Evolutionary conservation across 371 early-diverging fungal species (phyloP).

Genomic region (Syncephalastrum monosporum): DNA sequence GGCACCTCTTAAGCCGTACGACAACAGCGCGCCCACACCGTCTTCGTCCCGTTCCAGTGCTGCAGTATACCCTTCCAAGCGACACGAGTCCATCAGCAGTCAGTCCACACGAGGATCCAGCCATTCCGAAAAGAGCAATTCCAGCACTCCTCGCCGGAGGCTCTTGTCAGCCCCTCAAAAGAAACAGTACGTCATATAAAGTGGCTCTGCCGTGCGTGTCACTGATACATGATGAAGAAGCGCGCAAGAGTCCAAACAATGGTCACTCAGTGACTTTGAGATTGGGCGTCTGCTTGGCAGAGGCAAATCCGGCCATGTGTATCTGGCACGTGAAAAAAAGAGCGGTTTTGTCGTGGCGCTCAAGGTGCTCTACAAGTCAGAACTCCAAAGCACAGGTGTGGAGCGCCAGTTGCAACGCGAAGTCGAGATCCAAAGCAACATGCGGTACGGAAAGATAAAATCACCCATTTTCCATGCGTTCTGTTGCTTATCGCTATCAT

Average conservation of each 20-base stretch:
- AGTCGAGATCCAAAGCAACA: conserved; percentile 83
- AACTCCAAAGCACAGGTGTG: conserved; percentile 55
- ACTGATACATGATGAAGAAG: too few species aligned
- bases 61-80: too few species aligned
- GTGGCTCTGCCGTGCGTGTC: too few species aligned
- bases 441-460: conserved; percentile 9
- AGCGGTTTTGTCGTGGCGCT: conserved; percentile 91
- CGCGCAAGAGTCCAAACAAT: conserved; percentile 38
- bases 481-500: not conserved
- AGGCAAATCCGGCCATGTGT: conserved; percentile 98
- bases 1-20: too few species aligned
- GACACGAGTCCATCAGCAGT: too few species aligned
- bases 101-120: too few species aligned
- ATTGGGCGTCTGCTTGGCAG: conserved; percentile 91
- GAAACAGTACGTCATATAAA: too few species aligned
- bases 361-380: conserved; percentile 88
- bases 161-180: too few species aligned
- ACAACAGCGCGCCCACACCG: too few species aligned
- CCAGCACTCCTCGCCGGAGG: too few species aligned
- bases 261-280: conserved; percentile 96
- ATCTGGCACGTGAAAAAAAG: conserved; percentile 90
- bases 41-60: too few species aligned
- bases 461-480: not conserved
- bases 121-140: too few species aligned
- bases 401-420: conserved; percentile 67